phyloP scores from a whole-genome alignment of 106 monocot genomes.

The Dioscorea alata region DNA sequence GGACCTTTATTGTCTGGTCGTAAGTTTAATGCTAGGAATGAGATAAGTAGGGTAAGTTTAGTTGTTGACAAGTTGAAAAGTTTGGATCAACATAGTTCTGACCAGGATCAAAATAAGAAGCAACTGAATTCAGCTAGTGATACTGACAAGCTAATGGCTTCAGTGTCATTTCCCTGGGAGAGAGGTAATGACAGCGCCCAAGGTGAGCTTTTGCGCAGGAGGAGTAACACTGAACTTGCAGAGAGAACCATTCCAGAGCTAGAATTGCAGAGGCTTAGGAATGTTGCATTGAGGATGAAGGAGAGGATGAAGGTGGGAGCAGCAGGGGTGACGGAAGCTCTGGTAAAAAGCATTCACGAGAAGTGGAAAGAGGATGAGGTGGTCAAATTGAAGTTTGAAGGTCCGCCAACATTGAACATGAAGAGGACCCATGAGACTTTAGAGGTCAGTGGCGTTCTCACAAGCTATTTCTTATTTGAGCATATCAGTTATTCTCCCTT shows the following conservation, averaged over 20 bases:
- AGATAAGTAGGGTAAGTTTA: conserved; percentile 10
- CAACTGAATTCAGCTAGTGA: conserved; percentile 4
- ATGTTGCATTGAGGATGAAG: conserved; percentile 74
- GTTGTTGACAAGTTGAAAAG: conserved; percentile 35
- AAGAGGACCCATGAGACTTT: conserved; percentile 74
- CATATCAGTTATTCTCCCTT: too few species aligned
- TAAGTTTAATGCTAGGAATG: background rate
- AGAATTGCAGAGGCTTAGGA: conserved; percentile 74
- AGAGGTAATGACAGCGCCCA: conserved; percentile 9
- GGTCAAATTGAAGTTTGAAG: conserved; percentile 79
- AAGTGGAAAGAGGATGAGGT: conserved; percentile 85
- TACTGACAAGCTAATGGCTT: conserved; percentile 7
- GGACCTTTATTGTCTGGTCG: background rate
- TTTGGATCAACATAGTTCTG: conserved; percentile 5
- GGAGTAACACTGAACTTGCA: conserved; percentile 73
- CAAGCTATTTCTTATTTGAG: too few species aligned
- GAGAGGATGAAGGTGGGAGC: conserved; percentile 83
- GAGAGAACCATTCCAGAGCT: conserved; percentile 78
- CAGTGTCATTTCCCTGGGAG: conserved; percentile 59
- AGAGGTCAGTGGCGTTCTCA: conserved; percentile 41
- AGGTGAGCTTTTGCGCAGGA: conserved; percentile 7
- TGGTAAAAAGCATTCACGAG: conserved; percentile 64
- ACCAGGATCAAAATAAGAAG: background rate
- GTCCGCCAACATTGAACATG: conserved; percentile 71
- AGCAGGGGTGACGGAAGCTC: conserved; percentile 65